A percentile compares a stretch with the other conserved stretches of the same genome.
These are phyloP conservation scores for Hypomontagnella monticulosa DNA, from an alignment of 495 filamentous ascomycete genomes.

Conservation along the genomic window DNA sequence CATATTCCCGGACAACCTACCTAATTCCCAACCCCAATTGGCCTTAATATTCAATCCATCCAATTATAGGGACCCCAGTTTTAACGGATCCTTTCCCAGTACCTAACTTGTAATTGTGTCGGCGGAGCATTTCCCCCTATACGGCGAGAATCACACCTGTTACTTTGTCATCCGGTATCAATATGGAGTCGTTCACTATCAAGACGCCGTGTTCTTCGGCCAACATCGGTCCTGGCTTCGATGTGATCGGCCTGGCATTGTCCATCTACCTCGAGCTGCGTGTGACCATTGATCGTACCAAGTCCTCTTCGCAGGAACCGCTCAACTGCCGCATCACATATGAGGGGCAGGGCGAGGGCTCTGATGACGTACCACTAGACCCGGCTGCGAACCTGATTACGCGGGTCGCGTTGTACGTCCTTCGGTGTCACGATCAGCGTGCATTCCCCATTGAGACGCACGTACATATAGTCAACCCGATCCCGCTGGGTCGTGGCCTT, in stretches of 20 bases:
- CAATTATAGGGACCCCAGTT: no score
- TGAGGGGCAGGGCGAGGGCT: slow-evolving; percentile 79
- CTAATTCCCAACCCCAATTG: slow-evolving; percentile 3
- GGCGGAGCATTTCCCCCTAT: background rate
- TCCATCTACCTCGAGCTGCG: slow-evolving; percentile 88
- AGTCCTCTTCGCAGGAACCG: slow-evolving; percentile 62
- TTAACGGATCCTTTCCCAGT: background rate
- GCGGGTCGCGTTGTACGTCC: slow-evolving; percentile 87
- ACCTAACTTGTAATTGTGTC: background rate
- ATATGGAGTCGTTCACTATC: slow-evolving; percentile 65
- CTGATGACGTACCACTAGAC: slow-evolving; percentile 76
- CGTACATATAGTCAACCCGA: slow-evolving; percentile 91
- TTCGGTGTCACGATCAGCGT: slow-evolving; percentile 86
- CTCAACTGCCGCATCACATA: slow-evolving; percentile 91
- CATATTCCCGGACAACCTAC: slow-evolving; percentile 1
- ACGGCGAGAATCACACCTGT: background rate
- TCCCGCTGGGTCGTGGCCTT: slow-evolving; percentile 88
- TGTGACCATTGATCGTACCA: slow-evolving; percentile 71
- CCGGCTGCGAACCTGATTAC: slow-evolving; percentile 91
- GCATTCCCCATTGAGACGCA: slow-evolving; percentile 85
- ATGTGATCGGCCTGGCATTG: slow-evolving; percentile 93
- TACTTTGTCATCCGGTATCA: background rate
- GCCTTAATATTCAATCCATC: background rate
- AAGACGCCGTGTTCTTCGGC: slow-evolving; percentile 87
- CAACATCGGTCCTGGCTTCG: slow-evolving; percentile 96